Conservation (phyloP, 495 filamentous ascomycete genomes). For the Penicillium macrosclerotiorum region DNA sequence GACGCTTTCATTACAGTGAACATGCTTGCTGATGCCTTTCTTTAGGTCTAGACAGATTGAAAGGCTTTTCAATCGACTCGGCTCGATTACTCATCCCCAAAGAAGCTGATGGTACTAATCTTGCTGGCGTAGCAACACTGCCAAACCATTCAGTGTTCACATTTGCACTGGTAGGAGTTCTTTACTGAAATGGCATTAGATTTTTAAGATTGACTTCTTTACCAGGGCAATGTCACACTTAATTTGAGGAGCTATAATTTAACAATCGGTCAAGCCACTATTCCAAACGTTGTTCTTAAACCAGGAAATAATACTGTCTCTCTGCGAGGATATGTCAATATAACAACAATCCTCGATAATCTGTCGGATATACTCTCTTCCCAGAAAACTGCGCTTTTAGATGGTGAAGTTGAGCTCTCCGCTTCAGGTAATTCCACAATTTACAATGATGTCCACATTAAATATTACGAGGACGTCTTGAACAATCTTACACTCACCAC, state of each 20-base stretch:
- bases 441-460: constrained; percentile 41
- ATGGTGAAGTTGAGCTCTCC: constrained; percentile 38
- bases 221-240: constrained; percentile 44
- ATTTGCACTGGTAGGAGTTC: constrained; percentile 37
- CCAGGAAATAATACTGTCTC: constrained; percentile 46
- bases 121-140: constrained; percentile 30
- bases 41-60: constrained; percentile 38
- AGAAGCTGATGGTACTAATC: constrained; percentile 33
- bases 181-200: background rate
- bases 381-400: constrained; percentile 28
- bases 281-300: constrained; percentile 38
- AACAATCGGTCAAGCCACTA: constrained; percentile 36
- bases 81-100: constrained; percentile 40
- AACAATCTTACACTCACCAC: constrained; percentile 40
- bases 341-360: constrained; percentile 30
- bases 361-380: constrained; percentile 31
- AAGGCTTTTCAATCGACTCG: constrained; percentile 42
- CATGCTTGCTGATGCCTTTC: background rate
- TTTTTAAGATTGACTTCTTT: background rate
- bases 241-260: constrained; percentile 39
- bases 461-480: constrained; percentile 42
- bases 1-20: background rate
- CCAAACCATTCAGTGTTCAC: constrained; percentile 48
- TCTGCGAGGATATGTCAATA: constrained; percentile 29
- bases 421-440: constrained; percentile 43